Base-by-base conservation (phyloP, 1,284 basidiomycete species). In the Sporisorium sorghi region DNA sequence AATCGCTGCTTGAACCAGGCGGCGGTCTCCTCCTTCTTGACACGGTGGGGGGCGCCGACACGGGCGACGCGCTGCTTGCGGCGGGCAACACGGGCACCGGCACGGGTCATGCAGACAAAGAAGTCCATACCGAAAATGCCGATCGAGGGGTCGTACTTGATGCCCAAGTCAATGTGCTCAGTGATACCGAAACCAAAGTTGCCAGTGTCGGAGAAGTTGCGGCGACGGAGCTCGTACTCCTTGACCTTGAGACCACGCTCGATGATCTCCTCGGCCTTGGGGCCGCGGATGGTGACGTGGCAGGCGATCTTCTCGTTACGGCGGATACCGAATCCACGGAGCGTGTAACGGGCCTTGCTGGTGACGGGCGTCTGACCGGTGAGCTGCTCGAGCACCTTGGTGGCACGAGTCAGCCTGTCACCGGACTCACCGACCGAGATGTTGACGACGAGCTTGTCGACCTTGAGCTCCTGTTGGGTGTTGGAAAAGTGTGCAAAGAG, bases 261-360 rank as follows among this genome's bases (percentile, higher is more conserved):
- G 83, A 99, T 89, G 86, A 85, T 98, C 87, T 99, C 96, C 90
- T 99, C 96, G 56, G 96, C 96, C 88, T 99, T 99, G 84, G 96
- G 96, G 53, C 96, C 96, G 80, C 96, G 94, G 88, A 99, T 97
- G 85, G 96, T 99, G 85, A 99, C 96, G 88, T 99, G 96, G 83
- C 92, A 93, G 61, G 97, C 97, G 85, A 99, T 99, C 91, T 99
- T 98, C 88, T 99, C 97, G 90, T 99, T 99, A 89, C 96, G 93
- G 86, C 97, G 93, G 89, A 99, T 99, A 86, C 93, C 92, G 88
- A 99, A 99, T 65, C 93, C 93, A 85, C 96, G 94, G 87, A 99
- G 94, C 84, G 97, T 99, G 92, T 97, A 99, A 83, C 96, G 93
- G 75, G 96, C 96, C 90, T 98, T 99, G 87, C 94, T 97, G 83